Conservation (phyloP, 371 early-diverging fungal species). For the Rhizopus microsporus region DNA sequence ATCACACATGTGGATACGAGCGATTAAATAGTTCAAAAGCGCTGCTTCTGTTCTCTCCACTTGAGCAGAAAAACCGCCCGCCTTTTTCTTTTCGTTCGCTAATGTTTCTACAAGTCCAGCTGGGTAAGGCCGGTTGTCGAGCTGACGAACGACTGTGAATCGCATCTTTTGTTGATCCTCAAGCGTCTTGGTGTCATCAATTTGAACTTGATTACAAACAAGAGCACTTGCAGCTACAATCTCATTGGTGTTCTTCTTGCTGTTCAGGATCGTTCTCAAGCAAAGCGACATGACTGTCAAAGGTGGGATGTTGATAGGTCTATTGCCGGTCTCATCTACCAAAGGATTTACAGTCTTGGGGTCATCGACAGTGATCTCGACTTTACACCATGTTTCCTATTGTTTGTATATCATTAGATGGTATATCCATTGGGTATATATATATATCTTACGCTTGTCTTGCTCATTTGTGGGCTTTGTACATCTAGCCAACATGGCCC, state of each 20-base stretch:
- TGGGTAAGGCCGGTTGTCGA: constrained; percentile 64
- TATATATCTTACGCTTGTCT: constrained; percentile 43
- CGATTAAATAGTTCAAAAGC: constrained; percentile 69
- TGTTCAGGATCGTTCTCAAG: constrained; percentile 82
- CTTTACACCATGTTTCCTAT: constrained; percentile 84
- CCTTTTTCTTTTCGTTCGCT: constrained; percentile 26
- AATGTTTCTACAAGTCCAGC: constrained; percentile 58
- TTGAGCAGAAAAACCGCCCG: constrained; percentile 32
- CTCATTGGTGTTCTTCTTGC: constrained; percentile 81
- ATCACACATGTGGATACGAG: constrained; percentile 75
- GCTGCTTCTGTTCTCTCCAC: constrained; percentile 65
- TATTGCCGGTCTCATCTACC: constrained; percentile 47
- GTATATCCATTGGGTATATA: neutral
- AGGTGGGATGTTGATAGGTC: constrained; percentile 65
- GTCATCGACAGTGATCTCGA: constrained; percentile 67
- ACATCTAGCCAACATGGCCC: constrained; percentile 96
- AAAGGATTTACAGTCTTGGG: constrained; percentile 73
- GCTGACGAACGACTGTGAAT: constrained; percentile 70
- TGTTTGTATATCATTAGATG: constrained; percentile 11
- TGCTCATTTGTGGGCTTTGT: constrained; percentile 37
- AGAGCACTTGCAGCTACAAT: constrained; percentile 65
- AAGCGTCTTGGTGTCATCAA: constrained; percentile 57
- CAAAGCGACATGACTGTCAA: constrained; percentile 84
- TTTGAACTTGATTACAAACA: constrained; percentile 45
- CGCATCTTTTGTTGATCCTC: constrained; percentile 48